Percentiles rank a stretch among this genome's conserved stretches.
Conservation (phyloP, 78 protist species). For the Dictyostelium purpureum region DNA sequence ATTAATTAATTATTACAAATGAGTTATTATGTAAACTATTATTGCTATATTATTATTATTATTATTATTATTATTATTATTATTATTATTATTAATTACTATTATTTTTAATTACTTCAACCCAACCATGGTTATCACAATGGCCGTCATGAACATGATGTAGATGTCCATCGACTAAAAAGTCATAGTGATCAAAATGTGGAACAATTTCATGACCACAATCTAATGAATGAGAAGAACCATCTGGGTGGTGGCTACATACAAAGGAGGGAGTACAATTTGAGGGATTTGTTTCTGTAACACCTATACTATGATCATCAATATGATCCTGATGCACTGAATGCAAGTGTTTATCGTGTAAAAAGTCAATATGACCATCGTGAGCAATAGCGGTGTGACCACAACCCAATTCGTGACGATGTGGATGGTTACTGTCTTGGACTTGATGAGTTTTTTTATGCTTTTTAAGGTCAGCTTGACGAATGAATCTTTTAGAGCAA, state of each 20-base stretch:
- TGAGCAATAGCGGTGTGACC: slow-evolving; percentile 80
- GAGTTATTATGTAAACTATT: no score
- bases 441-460: slow-evolving; percentile 54
- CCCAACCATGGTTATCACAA: slow-evolving; percentile 60
- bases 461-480: slow-evolving; percentile 51
- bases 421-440: slow-evolving; percentile 19
- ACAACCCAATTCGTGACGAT: slow-evolving; percentile 53
- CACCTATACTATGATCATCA: slow-evolving; percentile 51
- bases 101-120: no score
- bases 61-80: no score
- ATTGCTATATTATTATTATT: no score
- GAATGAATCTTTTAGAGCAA: slow-evolving; percentile 78
- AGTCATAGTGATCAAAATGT: slow-evolving; percentile 57
- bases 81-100: no score
- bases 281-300: slow-evolving; percentile 34
- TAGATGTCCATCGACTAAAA: slow-evolving; percentile 67
- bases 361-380: slow-evolving; percentile 59
- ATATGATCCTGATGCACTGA: slow-evolving; percentile 54
- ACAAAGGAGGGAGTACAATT: slow-evolving; percentile 58
- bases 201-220: slow-evolving; percentile 76
- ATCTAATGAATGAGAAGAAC: slow-evolving; percentile 10
- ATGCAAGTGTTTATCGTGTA: slow-evolving; percentile 54
- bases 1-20: no score
- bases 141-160: slow-evolving; percentile 68
- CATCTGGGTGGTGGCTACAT: slow-evolving; percentile 47